phyloP scores from a whole-genome alignment of 495 filamentous ascomycete species.

The Physcia stellaris region DNA sequence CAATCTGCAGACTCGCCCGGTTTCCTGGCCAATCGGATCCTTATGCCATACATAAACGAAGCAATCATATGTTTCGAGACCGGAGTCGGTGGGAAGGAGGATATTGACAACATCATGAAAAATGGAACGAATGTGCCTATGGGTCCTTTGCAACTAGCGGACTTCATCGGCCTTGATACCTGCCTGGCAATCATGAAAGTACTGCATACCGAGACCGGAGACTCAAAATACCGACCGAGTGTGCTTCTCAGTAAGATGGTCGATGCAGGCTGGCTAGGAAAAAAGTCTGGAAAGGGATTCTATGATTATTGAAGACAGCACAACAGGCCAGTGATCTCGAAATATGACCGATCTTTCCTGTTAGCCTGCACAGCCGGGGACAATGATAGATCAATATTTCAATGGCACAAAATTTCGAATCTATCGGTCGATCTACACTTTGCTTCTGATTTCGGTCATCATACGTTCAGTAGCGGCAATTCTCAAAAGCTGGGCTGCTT shows the following conservation, averaged over 20 bases:
- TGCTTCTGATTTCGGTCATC: too few relatives aligned
- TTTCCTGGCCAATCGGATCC: slow-evolving; percentile 89
- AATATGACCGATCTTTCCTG: too few relatives aligned
- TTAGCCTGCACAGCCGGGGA: too few relatives aligned
- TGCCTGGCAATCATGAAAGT: slow-evolving; percentile 97
- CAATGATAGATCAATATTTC: too few relatives aligned
- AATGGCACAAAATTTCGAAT: too few relatives aligned
- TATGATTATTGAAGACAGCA: too few relatives aligned
- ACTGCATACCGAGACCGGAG: slow-evolving; percentile 77
- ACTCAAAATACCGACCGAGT: slow-evolving; percentile 86
- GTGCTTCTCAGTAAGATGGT: slow-evolving; percentile 89
- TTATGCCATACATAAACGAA: slow-evolving; percentile 99
- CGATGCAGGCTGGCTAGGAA: slow-evolving; percentile 92
- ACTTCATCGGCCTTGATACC: slow-evolving; percentile 96
- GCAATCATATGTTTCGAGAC: slow-evolving; percentile 95
- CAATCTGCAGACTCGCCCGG: slow-evolving; percentile 80
- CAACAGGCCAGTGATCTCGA: too few relatives aligned
- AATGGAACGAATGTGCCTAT: slow-evolving; percentile 98
- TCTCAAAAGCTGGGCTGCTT: too few relatives aligned
- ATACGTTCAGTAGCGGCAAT: too few relatives aligned
- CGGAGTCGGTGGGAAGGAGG: slow-evolving; percentile 69
- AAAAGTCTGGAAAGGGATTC: slow-evolving; percentile 95
- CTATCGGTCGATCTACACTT: too few relatives aligned
- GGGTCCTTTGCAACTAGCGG: slow-evolving; percentile 85
- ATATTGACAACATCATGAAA: slow-evolving; percentile 98